Evolutionary conservation across 768 basidiomycete species (phyloP).

Genomic region (Pulveroboletus sp.): DNA sequence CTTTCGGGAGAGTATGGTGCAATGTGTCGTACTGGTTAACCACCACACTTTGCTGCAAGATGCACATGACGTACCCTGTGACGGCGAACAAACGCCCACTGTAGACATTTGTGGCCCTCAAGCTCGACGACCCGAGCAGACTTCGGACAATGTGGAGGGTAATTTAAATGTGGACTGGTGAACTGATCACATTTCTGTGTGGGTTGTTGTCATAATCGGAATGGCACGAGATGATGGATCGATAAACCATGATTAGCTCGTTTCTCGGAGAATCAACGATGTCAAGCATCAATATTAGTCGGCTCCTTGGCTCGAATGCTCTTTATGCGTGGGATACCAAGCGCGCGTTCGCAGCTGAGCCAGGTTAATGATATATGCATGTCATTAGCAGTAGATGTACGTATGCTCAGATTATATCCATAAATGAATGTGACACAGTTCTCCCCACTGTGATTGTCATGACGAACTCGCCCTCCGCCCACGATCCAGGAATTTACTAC

Average conservation of each 20-base stretch:
- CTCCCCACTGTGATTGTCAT: neutral
- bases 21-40: no score
- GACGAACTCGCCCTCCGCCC: neutral
- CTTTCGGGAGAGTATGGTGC: no score
- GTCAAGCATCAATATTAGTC: no score
- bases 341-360: neutral
- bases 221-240: no score
- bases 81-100: neutral
- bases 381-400: constrained; percentile 16
- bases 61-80: no score
- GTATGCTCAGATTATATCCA: constrained; percentile 26
- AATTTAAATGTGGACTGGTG: constrained; percentile 1
- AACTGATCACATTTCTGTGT: neutral
- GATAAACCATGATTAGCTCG: no score
- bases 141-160: neutral
- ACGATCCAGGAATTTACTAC: neutral
- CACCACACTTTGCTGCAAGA: no score
- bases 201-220: neutral
- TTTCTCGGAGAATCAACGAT: no score
- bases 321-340: no score
- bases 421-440: constrained; percentile 6
- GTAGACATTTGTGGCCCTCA: neutral
- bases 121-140: neutral
- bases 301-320: no score
- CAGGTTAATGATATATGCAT: constrained; percentile 2